Evolutionary conservation across 2,329 filamentous ascomycete species (phyloP), one percentile per base, ranked within the genome.

Genomic region (Fusarium devonianum): DNA sequence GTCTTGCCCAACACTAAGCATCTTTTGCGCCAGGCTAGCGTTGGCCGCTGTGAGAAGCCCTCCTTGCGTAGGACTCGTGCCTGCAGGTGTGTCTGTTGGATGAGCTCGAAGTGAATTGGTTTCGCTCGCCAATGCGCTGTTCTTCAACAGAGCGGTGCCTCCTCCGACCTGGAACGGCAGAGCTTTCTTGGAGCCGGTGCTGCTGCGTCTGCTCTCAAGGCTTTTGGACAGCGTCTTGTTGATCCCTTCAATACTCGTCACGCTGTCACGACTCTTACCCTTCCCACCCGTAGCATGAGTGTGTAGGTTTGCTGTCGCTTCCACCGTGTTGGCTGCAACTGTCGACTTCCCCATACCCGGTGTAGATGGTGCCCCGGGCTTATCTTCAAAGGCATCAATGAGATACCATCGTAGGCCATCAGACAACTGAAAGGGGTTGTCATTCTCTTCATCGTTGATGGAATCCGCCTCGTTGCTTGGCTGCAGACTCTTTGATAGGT

Each of bases 381-480:
- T 97, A 72, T 99, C 94, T 72, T 99, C 94, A 2, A 84, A 81
- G 0, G 94, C 94, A 68, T 99, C 93, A 25, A 99, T 87, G 5
- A 99, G 82, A 72, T 97, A 97, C 94, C 94, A 99, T 23, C 93
- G 86, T 36, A 99, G 76, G 3, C 94, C 94, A 65, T 99, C 94
- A 0, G 92, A 96, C 10, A 99, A 80, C 64, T 97, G 92, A 70
- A 99, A 99, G 0, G 94, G 94, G 66, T 99, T 99, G 59, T 97
- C 94, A 56, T 96, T 92, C 58, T 96, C 91, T 29, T 87, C 85
- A 10, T 83, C 80, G 38, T 77, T 78, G 23, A 77, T 64, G 2
- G 79, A 80, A 49, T 80, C 79, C 2, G 75, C 76, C 52, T 81
- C 80, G 13, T 69, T 75, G 57, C 61, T 67, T 49, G 71, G 72